phyloP scores from a whole-genome alignment of 2,329 filamentous ascomycete genomes.

The Pseudocercospora cruenta region DNA sequence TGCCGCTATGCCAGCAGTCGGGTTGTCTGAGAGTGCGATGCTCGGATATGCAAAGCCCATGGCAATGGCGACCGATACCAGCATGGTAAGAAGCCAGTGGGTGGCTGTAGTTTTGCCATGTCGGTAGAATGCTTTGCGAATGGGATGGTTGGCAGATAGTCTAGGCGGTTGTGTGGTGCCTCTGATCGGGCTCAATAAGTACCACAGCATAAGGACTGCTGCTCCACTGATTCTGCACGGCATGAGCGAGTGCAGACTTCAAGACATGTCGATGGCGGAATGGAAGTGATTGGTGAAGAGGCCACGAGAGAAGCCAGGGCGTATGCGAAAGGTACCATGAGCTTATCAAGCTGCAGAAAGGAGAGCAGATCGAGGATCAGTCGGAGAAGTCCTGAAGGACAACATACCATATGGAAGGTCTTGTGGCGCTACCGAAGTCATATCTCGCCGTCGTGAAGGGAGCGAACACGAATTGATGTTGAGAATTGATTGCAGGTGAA shows the following conservation, averaged over 20 bases:
- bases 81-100: conserved; percentile 73
- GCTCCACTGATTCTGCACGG: conserved; percentile 10
- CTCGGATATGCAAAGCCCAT: conserved; percentile 74
- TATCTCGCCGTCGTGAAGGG: background rate
- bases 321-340: background rate
- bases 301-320: background rate
- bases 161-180: conserved; percentile 75
- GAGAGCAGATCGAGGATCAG: background rate
- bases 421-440: background rate
- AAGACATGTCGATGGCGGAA: background rate
- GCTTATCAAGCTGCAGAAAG: background rate
- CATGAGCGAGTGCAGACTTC: conserved; percentile 8
- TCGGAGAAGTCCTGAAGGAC: background rate
- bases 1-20: conserved; percentile 70
- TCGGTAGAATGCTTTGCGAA: conserved; percentile 66
- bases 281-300: background rate
- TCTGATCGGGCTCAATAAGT: conserved; percentile 72
- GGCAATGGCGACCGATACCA: conserved; percentile 73
- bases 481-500: background rate
- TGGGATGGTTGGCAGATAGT: conserved; percentile 65
- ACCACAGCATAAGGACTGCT: conserved; percentile 42
- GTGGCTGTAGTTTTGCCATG: conserved; percentile 72
- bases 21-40: conserved; percentile 72
- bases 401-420: background rate
- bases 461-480: background rate